Evolutionary conservation across 2,329 filamentous ascomycete genomes (phyloP).

Genomic region (Paecilomyces sp.): DNA sequence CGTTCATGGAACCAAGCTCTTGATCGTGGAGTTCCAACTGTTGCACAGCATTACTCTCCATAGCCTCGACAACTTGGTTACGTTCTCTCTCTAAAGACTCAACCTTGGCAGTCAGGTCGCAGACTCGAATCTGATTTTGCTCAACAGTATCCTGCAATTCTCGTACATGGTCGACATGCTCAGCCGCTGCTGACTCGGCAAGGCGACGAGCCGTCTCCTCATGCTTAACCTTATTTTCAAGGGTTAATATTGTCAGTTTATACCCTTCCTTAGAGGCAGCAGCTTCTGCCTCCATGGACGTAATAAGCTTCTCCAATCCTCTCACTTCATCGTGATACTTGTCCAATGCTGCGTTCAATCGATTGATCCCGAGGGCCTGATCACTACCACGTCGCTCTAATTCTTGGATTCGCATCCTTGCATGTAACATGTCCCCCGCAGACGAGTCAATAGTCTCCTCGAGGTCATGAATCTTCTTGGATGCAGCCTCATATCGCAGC

Average conservation of each 20-base stretch:
- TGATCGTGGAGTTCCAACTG: slow-evolving; percentile 22
- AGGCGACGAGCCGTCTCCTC: slow-evolving; percentile 25
- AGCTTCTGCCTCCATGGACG: slow-evolving; percentile 33
- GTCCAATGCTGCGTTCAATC: slow-evolving; percentile 34
- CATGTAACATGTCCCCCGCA: slow-evolving; percentile 38
- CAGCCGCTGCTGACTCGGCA: slow-evolving; percentile 28
- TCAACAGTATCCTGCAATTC: slow-evolving; percentile 28
- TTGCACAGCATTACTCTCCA: slow-evolving; percentile 16
- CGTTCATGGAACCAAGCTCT: slow-evolving; percentile 33
- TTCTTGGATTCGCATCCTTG: slow-evolving; percentile 35
- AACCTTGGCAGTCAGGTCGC: slow-evolving; percentile 27
- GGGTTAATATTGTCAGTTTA: slow-evolving; percentile 20
- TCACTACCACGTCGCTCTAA: slow-evolving; percentile 34
- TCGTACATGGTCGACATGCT: slow-evolving; percentile 27
- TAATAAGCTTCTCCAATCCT: slow-evolving; percentile 36
- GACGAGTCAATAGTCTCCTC: slow-evolving; percentile 35
- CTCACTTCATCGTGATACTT: slow-evolving; percentile 39
- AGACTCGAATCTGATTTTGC: slow-evolving; percentile 25
- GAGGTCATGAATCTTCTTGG: slow-evolving; percentile 27
- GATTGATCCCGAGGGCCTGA: slow-evolving; percentile 34
- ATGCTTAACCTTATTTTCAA: slow-evolving; percentile 26
- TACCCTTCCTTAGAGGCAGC: slow-evolving; percentile 19
- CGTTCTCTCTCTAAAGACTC: slow-evolving; percentile 26
- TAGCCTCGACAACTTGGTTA: slow-evolving; percentile 11
- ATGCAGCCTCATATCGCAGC: slow-evolving; percentile 28